Evolutionary conservation across 2,329 filamentous ascomycete species (phyloP), one percentile per base, ranked within the genome.

Genomic region (Fusarium equiseti): DNA sequence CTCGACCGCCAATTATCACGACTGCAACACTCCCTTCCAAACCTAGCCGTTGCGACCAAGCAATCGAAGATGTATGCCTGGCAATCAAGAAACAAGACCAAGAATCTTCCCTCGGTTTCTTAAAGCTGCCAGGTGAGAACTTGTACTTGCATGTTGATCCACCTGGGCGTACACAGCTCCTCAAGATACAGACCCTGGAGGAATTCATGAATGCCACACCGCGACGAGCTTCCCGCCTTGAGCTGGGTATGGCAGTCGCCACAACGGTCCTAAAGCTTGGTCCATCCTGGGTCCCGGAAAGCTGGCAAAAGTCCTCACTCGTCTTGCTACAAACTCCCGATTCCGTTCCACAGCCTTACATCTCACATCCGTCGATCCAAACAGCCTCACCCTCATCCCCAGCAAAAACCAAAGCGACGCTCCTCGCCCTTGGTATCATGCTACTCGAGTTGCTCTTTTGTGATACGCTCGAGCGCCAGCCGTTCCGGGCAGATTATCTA

Each of bases 1-100:
- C 18, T 38, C 6, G 1, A 10, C 10, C 18, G 6, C 18, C 35
- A 18, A n/a, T 12, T 8, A 10, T 38, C 35, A n/a, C 35, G 1
- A 38, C 18, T 0, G 0, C 35, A 4, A 0, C 0, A 12, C 10
- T 38, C 12, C 18, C 35, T 11, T 3, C 18, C 0, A n/a, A 0
- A 7, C 1, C 18, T 7, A n/a, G 5, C 3, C 35, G 35, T 12
- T 38, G 10, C 10, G 35, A n/a, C 3, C 1, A n/a, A 12, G 6
- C 1, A n/a, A 38, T 38, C 10, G 35, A 38, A 0, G 35, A 38
- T 4, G 18, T 38, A 12, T 38, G 35, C 18, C 10, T 38, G 35
- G 35, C 2, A 12, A 38, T 38, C 6, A 38, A 38, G 18, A 38
- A 38, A 3, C 35, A 38, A 38, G n/a, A 0, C 2, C 1, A 38